Base-by-base conservation (phyloP, 23 red algal genomes). In the Pyropia yezoensis region DNA sequence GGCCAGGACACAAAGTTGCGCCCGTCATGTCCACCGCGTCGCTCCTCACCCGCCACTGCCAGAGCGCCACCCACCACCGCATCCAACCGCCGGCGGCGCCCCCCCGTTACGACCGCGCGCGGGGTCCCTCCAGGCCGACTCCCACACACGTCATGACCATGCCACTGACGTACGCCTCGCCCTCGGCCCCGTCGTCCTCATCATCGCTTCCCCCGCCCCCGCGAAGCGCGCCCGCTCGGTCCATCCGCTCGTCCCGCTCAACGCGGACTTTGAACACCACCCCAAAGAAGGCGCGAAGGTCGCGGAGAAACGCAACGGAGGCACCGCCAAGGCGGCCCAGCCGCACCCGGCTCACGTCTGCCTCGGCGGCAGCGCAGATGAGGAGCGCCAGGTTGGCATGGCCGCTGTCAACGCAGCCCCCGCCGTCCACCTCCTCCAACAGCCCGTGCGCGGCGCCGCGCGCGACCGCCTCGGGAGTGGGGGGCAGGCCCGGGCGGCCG, bases 251-350 rank as follows among this genome's bases (percentile, higher is more conserved):
- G 27, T 66, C 71, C n/a, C 60, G 65, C 49, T 71, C 58, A 17
- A 69, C 61, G 22, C 53, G 61, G 50, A 77, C 23, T 49, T 87
- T 81, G 49, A 95, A 95, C 1, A 66, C 49, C 14, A 95, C 90
- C 1, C 90, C 90, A 63, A 88, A 59, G 56, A 95, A 95, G 27
- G 62, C 51, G 14, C 61, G 50, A 59, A 95, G 24, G 67, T 95
- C 90, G 33, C 90, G 68, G 49, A 87, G 67, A 23, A 85, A 83
- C 57, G 70, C 39, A 19, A 95, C 63, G 27, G 57, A 51, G 5
- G 74, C 73, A 16, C 74, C 59, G 54, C 69, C 79, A 14, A 95
- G 39, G 12, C 75, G 33, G 45, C 90, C 81, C 25, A 87, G 47
- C 52, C 77, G 58, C 25, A 95, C 32, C 15, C 73, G 60, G 33